Percentiles rank a stretch among this genome's conserved stretches.
Conservation (phyloP, 164 flowering plant genomes). For the Dillenia suffruticosa region DNA sequence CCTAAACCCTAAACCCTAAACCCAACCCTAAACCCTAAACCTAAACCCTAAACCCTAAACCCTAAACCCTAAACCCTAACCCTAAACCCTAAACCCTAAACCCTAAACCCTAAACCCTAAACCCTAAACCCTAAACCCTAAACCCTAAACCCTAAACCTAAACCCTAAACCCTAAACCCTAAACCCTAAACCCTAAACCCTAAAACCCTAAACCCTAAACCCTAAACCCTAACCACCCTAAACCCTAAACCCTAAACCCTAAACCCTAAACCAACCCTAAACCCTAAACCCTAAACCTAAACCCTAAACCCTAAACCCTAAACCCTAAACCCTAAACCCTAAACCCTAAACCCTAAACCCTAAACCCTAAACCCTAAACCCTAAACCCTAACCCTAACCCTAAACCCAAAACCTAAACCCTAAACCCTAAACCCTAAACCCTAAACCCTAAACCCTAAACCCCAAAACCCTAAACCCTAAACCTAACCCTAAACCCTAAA, state of each 20-base stretch:
- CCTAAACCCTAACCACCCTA: slow-evolving; percentile 8
- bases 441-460: not conserved
- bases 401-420: slow-evolving; percentile 2
- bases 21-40: slow-evolving; percentile 13
- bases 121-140: slow-evolving; percentile 20
- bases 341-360: not conserved
- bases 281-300: slow-evolving; percentile 2
- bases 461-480: not conserved
- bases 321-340: not conserved
- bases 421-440: slow-evolving; percentile 2
- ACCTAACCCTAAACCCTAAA: not conserved
- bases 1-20: slow-evolving; percentile 8
- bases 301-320: not conserved
- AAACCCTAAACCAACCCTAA: slow-evolving; percentile 3
- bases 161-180: slow-evolving; percentile 21
- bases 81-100: slow-evolving; percentile 20
- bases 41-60: slow-evolving; percentile 22
- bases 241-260: slow-evolving; percentile 5
- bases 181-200: slow-evolving; percentile 16
- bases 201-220: slow-evolving; percentile 16
- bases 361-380: slow-evolving; percentile 4
- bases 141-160: slow-evolving; percentile 19
- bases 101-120: slow-evolving; percentile 19
- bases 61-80: slow-evolving; percentile 20
- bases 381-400: slow-evolving; percentile 5